Evolutionary conservation across 495 filamentous ascomycete genomes (phyloP).

Genomic region (Aspergillus wentii): DNA sequence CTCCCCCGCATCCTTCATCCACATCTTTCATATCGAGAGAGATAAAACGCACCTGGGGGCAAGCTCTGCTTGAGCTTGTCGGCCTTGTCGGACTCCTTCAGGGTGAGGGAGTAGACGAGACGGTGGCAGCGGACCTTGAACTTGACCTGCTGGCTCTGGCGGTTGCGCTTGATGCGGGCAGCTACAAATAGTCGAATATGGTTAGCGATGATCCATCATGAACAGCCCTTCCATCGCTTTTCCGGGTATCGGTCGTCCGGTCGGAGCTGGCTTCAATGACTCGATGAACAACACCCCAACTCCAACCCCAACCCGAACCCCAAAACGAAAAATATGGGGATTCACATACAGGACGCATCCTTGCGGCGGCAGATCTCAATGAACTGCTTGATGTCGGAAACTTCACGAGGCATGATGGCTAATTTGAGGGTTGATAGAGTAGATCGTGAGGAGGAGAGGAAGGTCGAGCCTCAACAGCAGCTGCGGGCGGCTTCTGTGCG

Average conservation of each 20-base stretch:
- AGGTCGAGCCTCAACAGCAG: constrained; percentile 1
- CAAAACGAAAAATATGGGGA: not conserved
- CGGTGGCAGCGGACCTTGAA: constrained; percentile 99
- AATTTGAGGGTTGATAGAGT: constrained; percentile 9
- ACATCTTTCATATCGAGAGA: not conserved
- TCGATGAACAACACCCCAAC: no score
- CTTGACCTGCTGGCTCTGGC: constrained; percentile 83
- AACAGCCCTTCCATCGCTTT: not conserved
- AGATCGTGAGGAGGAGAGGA: constrained; percentile 9
- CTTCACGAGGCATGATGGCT: constrained; percentile 88
- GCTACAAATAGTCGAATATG: no score
- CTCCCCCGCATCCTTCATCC: no score
- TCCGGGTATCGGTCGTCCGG: no score
- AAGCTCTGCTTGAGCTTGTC: constrained; percentile 99
- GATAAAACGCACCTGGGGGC: constrained; percentile 72
- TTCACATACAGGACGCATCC: constrained; percentile 86
- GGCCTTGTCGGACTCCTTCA: constrained; percentile 97
- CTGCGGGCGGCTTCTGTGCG: constrained; percentile 8
- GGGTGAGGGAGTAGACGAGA: constrained; percentile 92
- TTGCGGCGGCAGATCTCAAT: constrained; percentile 99
- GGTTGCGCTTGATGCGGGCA: constrained; percentile 96
- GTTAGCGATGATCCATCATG: no score
- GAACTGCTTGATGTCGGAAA: constrained; percentile 99
- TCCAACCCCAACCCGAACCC: constrained; percentile 4
- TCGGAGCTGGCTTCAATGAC: no score